phyloP scores from a whole-genome alignment of 1,284 basidiomycete species.

The Cryptococcus deneoformans region DNA sequence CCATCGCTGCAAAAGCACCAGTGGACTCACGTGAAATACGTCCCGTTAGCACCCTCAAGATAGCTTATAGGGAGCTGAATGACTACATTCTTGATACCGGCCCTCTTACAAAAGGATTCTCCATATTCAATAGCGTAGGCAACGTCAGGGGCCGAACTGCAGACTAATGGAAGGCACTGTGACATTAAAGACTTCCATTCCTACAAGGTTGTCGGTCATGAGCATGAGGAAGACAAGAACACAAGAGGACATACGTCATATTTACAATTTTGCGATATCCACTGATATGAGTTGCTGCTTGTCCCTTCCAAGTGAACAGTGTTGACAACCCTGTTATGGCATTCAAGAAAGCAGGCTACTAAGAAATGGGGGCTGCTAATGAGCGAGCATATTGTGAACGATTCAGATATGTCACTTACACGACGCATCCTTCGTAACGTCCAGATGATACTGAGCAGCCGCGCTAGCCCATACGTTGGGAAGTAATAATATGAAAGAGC shows the following conservation, averaged over 20 bases:
- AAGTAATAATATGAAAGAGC: slow-evolving; percentile 8
- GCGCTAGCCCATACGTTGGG: slow-evolving; percentile 17
- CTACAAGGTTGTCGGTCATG: slow-evolving; percentile 1
- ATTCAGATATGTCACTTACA: slow-evolving; percentile 9
- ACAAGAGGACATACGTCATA: slow-evolving; percentile 21
- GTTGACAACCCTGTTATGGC: slow-evolving; percentile 14
- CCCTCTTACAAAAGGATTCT: slow-evolving; percentile 24
- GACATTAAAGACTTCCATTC: slow-evolving; percentile 19
- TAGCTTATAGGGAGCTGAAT: slow-evolving; percentile 23
- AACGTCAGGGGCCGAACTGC: slow-evolving; percentile 35
- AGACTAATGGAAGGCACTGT: slow-evolving; percentile 26
- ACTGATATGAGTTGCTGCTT: slow-evolving; percentile 7
- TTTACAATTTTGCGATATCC: slow-evolving; percentile 28
- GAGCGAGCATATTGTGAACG: background rate
- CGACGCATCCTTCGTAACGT: slow-evolving; percentile 13
- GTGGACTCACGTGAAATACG: slow-evolving; percentile 34
- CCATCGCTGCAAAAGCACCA: background rate
- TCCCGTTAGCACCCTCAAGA: slow-evolving; percentile 16
- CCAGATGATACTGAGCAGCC: slow-evolving; percentile 19
- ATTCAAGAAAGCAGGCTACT: slow-evolving; percentile 28
- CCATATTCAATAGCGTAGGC: slow-evolving; percentile 43
- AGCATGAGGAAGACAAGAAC: background rate
- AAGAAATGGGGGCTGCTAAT: background rate
- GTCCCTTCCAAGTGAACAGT: slow-evolving; percentile 17
- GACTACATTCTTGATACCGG: slow-evolving; percentile 25